Evolutionary conservation across 192 early-diverging fungal species (phyloP).

Genomic region (Hyaloraphidium curvatum): DNA sequence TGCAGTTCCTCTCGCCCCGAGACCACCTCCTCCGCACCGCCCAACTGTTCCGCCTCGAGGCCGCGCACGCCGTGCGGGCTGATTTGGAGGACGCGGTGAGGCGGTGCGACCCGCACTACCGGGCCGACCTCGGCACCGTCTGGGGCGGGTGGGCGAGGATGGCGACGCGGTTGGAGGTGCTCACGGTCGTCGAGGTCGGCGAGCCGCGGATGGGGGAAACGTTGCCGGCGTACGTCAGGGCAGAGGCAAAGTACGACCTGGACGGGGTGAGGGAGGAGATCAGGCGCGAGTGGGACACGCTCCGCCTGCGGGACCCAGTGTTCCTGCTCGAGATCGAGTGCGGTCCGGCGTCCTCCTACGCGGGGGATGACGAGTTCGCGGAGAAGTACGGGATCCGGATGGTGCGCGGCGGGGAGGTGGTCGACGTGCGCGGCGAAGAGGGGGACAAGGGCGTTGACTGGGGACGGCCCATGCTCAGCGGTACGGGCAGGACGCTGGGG

Average conservation of each 20-base stretch:
- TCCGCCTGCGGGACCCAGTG: slow-evolving; percentile 71
- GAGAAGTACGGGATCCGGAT: slow-evolving; percentile 49
- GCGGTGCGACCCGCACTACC: slow-evolving; percentile 49
- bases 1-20: slow-evolving; percentile 82
- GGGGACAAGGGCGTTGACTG: slow-evolving; percentile 28
- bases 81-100: slow-evolving; percentile 75
- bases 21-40: slow-evolving; percentile 84
- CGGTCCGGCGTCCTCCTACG: no score
- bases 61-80: slow-evolving; percentile 61
- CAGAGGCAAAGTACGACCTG: slow-evolving; percentile 57
- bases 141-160: slow-evolving; percentile 90
- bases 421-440: slow-evolving; percentile 49
- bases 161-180: slow-evolving; percentile 49
- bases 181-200: slow-evolving; percentile 13
- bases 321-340: slow-evolving; percentile 58
- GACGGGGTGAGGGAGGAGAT: slow-evolving; percentile 47
- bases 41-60: slow-evolving; percentile 64
- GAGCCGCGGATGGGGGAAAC: slow-evolving; percentile 5
- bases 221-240: slow-evolving; percentile 49
- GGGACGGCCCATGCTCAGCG: no score
- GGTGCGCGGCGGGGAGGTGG: slow-evolving; percentile 74
- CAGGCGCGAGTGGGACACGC: slow-evolving; percentile 68
- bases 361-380: slow-evolving; percentile 15
- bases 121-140: slow-evolving; percentile 31
- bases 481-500: no score